Conservation (phyloP, 495 filamentous ascomycete genomes). For the Staphylotrichum tortipilum region DNA sequence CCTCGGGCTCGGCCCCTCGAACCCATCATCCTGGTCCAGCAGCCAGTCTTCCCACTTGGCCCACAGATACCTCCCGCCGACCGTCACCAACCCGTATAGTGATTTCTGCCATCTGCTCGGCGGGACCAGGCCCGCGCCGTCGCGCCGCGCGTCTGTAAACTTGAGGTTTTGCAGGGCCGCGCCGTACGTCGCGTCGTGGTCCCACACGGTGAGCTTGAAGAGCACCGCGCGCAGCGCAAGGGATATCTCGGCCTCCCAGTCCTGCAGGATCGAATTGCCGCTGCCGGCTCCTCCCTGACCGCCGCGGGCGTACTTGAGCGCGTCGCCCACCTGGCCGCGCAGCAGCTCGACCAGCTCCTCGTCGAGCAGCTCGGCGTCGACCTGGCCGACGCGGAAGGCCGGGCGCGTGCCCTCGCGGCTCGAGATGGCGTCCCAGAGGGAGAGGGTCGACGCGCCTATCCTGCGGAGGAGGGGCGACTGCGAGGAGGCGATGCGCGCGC, state of each 20-base stretch:
- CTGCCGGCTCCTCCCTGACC: conserved; percentile 42
- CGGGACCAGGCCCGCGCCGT: conserved; percentile 48
- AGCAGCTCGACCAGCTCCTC: conserved; percentile 84
- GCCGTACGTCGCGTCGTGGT: conserved; percentile 89
- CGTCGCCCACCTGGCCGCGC: conserved; percentile 80
- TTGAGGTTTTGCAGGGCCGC: conserved; percentile 84
- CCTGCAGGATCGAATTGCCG: conserved; percentile 43
- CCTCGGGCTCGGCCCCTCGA: conserved; percentile 45
- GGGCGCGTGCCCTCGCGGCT: conserved; percentile 74
- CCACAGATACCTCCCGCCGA: conserved; percentile 84
- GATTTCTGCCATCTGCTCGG: conserved; percentile 71
- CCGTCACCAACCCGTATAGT: conserved; percentile 73
- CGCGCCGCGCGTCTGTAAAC: conserved; percentile 75
- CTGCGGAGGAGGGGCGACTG: conserved; percentile 55
- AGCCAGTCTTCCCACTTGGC: conserved; percentile 84
- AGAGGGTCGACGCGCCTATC: conserved; percentile 47
- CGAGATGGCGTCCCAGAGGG: conserved; percentile 60
- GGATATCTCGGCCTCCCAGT: conserved; percentile 80
- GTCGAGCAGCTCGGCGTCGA: conserved; percentile 92
- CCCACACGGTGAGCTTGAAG: conserved; percentile 95
- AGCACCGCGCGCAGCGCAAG: conserved; percentile 67
- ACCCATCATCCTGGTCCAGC: conserved; percentile 61
- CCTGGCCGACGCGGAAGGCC: conserved; percentile 88
- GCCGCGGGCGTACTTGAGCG: conserved; percentile 71
- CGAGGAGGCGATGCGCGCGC: conserved; percentile 46